phyloP scores from a whole-genome alignment of 176 grass and related monocot genomes.

The Aegilops tauschii region DNA sequence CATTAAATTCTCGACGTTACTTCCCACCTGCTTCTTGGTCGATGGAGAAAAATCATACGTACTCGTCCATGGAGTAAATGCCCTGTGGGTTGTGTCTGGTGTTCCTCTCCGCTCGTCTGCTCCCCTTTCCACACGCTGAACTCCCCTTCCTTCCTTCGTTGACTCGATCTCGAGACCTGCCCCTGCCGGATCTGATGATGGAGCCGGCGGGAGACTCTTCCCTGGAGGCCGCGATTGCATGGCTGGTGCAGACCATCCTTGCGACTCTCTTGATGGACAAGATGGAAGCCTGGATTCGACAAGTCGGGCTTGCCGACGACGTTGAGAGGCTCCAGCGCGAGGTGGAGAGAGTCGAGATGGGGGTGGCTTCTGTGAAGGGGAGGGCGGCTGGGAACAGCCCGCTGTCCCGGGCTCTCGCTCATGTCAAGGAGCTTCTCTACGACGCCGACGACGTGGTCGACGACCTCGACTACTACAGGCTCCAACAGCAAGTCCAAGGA shows the following conservation, averaged over 20 bases:
- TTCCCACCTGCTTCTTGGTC: too few relatives aligned
- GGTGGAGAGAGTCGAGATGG: not conserved
- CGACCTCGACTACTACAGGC: too few relatives aligned
- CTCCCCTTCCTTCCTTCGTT: not conserved
- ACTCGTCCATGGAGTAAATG: too few relatives aligned
- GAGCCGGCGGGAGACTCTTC: not conserved
- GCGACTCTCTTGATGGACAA: not conserved
- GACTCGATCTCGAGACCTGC: not conserved
- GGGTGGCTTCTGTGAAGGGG: not conserved
- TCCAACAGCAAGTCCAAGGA: too few relatives aligned
- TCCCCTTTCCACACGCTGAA: not conserved
- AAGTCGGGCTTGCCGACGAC: too few relatives aligned
- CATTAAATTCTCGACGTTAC: too few relatives aligned
- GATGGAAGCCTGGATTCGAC: too few relatives aligned
- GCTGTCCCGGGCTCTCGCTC: not conserved
- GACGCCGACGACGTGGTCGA: too few relatives aligned
- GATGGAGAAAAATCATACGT: too few relatives aligned
- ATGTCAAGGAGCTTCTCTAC: not conserved
- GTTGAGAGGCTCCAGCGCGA: not conserved
- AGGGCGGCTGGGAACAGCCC: not conserved
- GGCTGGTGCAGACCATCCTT: slow-evolving; percentile 9
- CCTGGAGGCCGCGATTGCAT: not conserved
- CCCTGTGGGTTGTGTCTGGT: not conserved
- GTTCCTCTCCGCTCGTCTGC: not conserved
- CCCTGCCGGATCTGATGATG: not conserved